Evolutionary conservation across 768 basidiomycete genomes (phyloP), one percentile per base, ranked within the genome.

Genomic region (Asterophora parasitica): DNA sequence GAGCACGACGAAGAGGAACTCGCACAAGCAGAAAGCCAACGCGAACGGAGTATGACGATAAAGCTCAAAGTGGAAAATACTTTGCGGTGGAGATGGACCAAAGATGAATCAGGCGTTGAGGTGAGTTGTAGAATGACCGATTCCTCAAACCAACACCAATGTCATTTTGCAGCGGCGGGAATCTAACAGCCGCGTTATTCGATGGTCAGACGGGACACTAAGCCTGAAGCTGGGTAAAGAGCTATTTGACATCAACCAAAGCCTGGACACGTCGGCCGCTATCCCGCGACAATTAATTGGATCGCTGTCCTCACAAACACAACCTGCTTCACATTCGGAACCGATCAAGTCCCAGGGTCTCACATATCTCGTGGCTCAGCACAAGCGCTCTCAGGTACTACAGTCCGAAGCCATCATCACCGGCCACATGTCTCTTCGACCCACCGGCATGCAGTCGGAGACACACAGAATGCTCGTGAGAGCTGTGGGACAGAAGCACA

Each of bases 121-220:
- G 94, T 94, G 59, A 71, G 89, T 75, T 8, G 34, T 37, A 32
- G 34, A 20, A 31, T 9, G 30, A 34, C 27, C 12, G 31, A 26
- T n/a, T 48, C 41, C 41, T 31, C 37, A 36, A 46, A 17, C 17
- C 30, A 56, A 38, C 42, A 47, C 30, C 50, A n/a, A 48, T 39
- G 28, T 43, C 8, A 48, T 42, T 35, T 42, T 33, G n/a, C 63
- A 96, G 93, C 73, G 68, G 55, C 79, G 84, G 54, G 86, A 94
- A 72, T 91, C 92, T 12, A 99, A 99, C 61, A 82, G 87, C 53
- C 85, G 93, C 26, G 72, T 97, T 32, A 81, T 99, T 49, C 81
- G 88, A 11, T 99, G 96, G 96, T 96, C 93, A 5, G 96, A 99
- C 62, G 95, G 95, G 12, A 79, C 88, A 11, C 68, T 92, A 48